Base-by-base conservation (phyloP, 208 protist species). In the Acanthamoeba royreba region DNA sequence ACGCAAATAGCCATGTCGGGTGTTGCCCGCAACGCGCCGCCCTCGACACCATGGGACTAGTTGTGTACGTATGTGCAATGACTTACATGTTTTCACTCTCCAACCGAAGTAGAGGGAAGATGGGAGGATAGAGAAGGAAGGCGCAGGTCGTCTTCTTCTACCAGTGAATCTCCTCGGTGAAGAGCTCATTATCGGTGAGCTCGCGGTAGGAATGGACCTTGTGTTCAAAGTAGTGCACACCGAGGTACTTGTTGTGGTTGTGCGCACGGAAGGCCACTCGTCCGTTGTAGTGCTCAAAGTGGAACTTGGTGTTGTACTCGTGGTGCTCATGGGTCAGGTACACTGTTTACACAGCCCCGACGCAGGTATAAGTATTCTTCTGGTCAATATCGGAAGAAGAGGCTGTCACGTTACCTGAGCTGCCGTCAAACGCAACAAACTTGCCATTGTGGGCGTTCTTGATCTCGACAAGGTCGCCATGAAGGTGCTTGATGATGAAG, bases 221-320 rank as follows among this genome's bases (percentile, higher is more conserved):
- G 74, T 85, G 74, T 17, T 85, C 74, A 19, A 31, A 53, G 42
- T 49, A 85, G 28, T 85, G 74, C 4, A 49, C 74, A 0, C 74
- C 74, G 17, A 85, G 28, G 38, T 85, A 85, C 74, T 85, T 85
- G 74, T 85, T 85, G 74, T 85, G 74, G 45, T 85, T 33, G 28
- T 42, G 13, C 28, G 47, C 74, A n/a, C 74, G 40, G 74, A 85
- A 85, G 28, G 74, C 74, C 1, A 85, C 74, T 8, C 74, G 74
- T 4, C 74, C 74, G 5, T 28, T 11, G 25, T 85, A 40, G 25
- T 85, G 74, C 33, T 85, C 74, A 11, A 85, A 4, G 74, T 85
- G 74, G 74, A 85, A 85, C 38, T 85, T 85, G 74, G 74, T 85
- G 74, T 85, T 85, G 74, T 85, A 19, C n/a, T 85, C 42, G 28